Conservation (phyloP, 176 grass and related monocot species). For the Hordeum marinum region DNA sequence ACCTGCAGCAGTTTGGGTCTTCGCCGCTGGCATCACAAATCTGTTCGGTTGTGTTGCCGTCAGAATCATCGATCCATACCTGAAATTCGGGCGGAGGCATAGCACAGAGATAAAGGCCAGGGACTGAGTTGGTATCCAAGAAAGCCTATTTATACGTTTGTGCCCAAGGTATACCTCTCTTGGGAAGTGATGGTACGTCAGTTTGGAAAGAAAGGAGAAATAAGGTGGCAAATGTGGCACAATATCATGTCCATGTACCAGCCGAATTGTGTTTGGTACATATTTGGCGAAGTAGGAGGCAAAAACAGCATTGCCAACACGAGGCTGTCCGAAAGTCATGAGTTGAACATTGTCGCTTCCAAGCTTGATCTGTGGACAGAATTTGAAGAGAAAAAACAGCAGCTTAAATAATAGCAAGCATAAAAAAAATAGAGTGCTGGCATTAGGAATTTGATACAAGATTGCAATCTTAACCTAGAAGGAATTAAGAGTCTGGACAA, state of each 20-base stretch:
- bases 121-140: not conserved
- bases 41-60: constrained; percentile 31
- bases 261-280: constrained; percentile 46
- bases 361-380: constrained; percentile 41
- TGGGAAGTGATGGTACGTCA: constrained; percentile 66
- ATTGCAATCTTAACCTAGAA: not conserved
- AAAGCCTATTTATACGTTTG: not conserved
- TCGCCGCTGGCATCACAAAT: constrained; percentile 63
- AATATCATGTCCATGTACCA: constrained; percentile 55
- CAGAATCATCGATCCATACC: constrained; percentile 55
- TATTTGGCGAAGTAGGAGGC: constrained; percentile 48
- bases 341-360: constrained; percentile 41
- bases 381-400: not conserved
- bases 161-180: constrained; percentile 32
- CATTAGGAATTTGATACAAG: not conserved
- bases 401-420: not conserved
- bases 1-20: constrained; percentile 66
- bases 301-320: constrained; percentile 67
- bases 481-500: not conserved
- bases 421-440: not conserved
- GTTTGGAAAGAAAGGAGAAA: constrained; percentile 46
- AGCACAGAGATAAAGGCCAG: not conserved
- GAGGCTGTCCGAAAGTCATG: constrained; percentile 67
- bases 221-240: constrained; percentile 77
- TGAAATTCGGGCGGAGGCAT: constrained; percentile 20